Base-by-base conservation (phyloP, 257 asterid species). In the Verbena officinalis region DNA sequence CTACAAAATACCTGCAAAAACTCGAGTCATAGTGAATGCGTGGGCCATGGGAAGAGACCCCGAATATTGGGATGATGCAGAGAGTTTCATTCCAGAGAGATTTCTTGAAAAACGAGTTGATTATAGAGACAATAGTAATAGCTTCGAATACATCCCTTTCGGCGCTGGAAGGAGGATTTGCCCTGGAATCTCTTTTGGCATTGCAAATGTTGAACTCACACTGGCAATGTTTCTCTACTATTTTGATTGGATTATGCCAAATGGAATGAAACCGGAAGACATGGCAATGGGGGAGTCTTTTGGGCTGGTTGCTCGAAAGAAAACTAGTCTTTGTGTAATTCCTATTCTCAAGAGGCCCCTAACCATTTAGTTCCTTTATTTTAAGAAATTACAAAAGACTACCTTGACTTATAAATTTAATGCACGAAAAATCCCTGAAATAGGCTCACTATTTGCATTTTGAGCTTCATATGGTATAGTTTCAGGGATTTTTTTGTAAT, bases 161-260 rank as follows among this genome's bases (percentile, higher is more conserved):
- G 80, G 80, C 0, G 76, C 59, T 1, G 80, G 80, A 11, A 75
- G 80, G 39, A 74, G 75, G 63, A 57, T 55, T 3, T 74, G 79
- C 56, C 79, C 79, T 1, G 79, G 72, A 15, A 42, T 66, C 12
- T 3, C 53, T 0, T 60, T 65, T 30, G 66, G 55, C 1, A 12
- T 75, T 0, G 70, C 70, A 0, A 48, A 36, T 11, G 17, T 75
- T 4, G 77, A 70, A 49, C 21, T 70, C 0, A 24, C 38, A 15
- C 34, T 70, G 1, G 76, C 80, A 1, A 65, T 59, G 51, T 9
- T 70, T 14, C 62, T 75, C 1, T 70, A 75, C 48, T 65, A 75
- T 27, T 75, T 70, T 38, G 69, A 75, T 31, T 68, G 79, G 79
- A 55, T 22, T 43, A 14, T 74, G 22, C 79, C 71, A 9, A 1